Base-by-base conservation (phyloP, 495 filamentous ascomycete species). In the Lasiosphaeria ovina region DNA sequence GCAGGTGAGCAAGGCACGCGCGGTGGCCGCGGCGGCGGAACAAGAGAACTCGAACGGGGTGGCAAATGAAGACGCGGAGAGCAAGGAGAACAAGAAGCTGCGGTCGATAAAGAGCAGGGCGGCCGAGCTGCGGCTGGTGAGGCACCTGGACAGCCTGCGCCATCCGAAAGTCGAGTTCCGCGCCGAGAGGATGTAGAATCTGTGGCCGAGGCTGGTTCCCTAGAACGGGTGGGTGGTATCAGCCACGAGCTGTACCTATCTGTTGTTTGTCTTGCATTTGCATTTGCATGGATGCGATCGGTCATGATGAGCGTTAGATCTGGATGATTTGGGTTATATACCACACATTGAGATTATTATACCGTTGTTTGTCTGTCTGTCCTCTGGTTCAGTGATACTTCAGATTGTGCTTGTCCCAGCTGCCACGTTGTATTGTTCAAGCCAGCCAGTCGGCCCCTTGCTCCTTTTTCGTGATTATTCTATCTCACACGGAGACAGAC, bases 101-200 rank as follows among this genome's bases (percentile, higher is more conserved):
- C 83, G 89, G 68, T 69, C 95, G 68, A 74, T 87, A 36, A 76
- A 76, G 66, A 92, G 84, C 55, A 89, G 88, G 72, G 91, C 92
- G 24, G 85, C 88, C 0, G 92, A 97, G 76, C 82, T 97, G 58
- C 83, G 85, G 68, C 76, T 97, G 36, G 87, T 92, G 48, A 82
- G 90, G 66, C 87, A 92, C 72, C 72, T 88, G 61, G 76, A 76
- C 52, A 82, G 83, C 60, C 64, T 97, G 68, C 76, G 85, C 35
- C 72, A 85, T 51, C 92, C 91, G 8, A 69, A 80, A 38, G 67
- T 83, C 42, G 76, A 79, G 59, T 89, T 85, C 66, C 78, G 68
- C 64, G 86, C 86, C 31, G 74, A 77, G 67, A 78, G 69, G 63
- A 73, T 86, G 68, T 77, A 67, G 58, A 12, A 45, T 24, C 24